These are phyloP conservation scores for Nelumbo lutea DNA, from an alignment of 164 flowering plant species.

Conservation along the genomic window DNA sequence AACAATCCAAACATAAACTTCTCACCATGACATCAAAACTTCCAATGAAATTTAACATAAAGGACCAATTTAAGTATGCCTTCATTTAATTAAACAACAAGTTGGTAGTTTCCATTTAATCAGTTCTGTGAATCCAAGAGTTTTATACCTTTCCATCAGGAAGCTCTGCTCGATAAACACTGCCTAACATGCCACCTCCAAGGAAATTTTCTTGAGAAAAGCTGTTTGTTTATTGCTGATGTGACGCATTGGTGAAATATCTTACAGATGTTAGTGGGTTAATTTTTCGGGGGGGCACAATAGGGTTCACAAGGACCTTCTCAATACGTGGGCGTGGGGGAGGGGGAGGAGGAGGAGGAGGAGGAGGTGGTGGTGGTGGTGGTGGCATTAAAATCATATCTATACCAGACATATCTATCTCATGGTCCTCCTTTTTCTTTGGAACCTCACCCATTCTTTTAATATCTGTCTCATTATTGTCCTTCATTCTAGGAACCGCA, in stretches of 20 bases:
- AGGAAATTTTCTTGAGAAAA: conserved; percentile 72
- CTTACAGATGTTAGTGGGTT: conserved; percentile 30
- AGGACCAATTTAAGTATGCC: not conserved
- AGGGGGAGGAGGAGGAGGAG: conserved; percentile 35
- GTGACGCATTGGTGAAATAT: conserved; percentile 59
- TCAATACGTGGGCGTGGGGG: conserved; percentile 28
- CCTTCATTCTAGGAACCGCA: conserved; percentile 7
- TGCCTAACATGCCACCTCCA: conserved; percentile 73
- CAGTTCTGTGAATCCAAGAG: conserved; percentile 1
- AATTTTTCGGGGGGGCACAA: conserved; percentile 20
- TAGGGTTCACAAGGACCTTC: conserved; percentile 33
- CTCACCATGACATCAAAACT: not conserved
- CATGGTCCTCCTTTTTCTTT: conserved; percentile 21
- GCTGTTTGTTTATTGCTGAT: conserved; percentile 79
- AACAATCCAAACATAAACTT: not conserved
- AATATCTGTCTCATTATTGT: conserved; percentile 16
- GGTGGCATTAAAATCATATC: conserved; percentile 15
- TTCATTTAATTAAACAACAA: not conserved
- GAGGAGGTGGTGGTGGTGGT: conserved; percentile 16
- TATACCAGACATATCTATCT: conserved; percentile 13
- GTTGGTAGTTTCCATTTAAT: not conserved
- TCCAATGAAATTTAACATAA: not conserved
- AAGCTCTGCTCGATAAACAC: conserved; percentile 71
- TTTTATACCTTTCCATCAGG: conserved; percentile 71
- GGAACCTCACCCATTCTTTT: conserved; percentile 18